phyloP scores from a whole-genome alignment of 352 stramenopile genomes.

The Phytophthora sp. region DNA sequence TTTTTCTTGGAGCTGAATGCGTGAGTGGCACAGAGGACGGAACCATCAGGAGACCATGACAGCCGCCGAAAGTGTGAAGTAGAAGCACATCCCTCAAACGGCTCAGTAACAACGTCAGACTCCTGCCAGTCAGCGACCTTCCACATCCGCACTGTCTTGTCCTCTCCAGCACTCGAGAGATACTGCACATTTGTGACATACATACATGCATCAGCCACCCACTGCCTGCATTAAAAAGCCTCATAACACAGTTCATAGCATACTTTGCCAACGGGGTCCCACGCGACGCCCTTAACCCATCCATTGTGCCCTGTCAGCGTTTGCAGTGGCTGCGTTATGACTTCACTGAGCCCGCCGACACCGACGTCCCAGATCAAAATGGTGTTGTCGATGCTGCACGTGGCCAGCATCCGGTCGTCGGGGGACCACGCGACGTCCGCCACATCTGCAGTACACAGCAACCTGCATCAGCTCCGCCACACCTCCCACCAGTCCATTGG shows the following conservation, averaged over 20 bases:
- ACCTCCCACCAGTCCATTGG: not conserved
- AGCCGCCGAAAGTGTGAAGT: slow-evolving; percentile 86
- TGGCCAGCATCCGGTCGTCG: slow-evolving; percentile 88
- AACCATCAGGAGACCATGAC: slow-evolving; percentile 87
- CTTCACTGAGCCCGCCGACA: slow-evolving; percentile 47
- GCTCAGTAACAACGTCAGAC: slow-evolving; percentile 63
- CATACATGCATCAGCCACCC: not conserved
- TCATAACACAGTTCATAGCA: not conserved
- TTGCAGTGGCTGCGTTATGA: slow-evolving; percentile 85
- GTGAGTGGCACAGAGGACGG: slow-evolving; percentile 80
- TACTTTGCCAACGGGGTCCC: slow-evolving; percentile 88
- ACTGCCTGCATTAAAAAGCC: not conserved
- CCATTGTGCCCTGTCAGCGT: slow-evolving; percentile 81
- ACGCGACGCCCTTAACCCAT: slow-evolving; percentile 89
- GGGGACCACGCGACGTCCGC: slow-evolving; percentile 88
- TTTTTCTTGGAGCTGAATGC: slow-evolving; percentile 90
- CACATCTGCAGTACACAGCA: slow-evolving; percentile 56
- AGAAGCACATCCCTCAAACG: slow-evolving; percentile 79
- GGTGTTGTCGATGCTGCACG: slow-evolving; percentile 89
- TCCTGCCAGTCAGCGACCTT: slow-evolving; percentile 83
- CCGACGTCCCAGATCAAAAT: slow-evolving; percentile 89
- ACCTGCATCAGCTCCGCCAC: not conserved
- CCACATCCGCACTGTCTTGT: slow-evolving; percentile 89
- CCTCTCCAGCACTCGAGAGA: slow-evolving; percentile 84
- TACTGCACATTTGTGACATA: slow-evolving; percentile 48